Percentiles rank a stretch among this genome's conserved stretches.
phyloP scores from a whole-genome alignment of 345 rosid genomes.

The Aquilaria yunnanensis region DNA sequence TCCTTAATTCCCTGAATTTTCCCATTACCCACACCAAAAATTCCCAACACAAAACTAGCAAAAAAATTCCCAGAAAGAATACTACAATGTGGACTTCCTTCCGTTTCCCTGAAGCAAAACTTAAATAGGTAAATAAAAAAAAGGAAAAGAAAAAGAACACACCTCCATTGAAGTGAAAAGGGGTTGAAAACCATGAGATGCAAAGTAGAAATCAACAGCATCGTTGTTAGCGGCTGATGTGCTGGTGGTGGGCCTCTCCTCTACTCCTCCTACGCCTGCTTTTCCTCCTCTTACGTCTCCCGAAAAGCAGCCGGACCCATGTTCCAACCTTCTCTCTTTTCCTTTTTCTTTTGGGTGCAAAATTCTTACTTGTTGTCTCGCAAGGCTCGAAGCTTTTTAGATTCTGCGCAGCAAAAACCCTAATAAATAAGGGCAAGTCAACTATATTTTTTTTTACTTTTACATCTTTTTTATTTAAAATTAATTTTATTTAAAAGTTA shows the following conservation, averaged over 20 bases:
- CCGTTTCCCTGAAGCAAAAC: not conserved
- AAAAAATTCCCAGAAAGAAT: too few species aligned
- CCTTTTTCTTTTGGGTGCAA: not conserved
- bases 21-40: too few species aligned
- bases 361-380: too few species aligned
- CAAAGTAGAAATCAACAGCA: conserved; percentile 69
- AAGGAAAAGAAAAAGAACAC: not conserved
- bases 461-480: too few species aligned
- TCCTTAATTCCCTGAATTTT: too few species aligned
- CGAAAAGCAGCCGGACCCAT: conserved; percentile 68
- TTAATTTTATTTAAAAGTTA: too few species aligned
- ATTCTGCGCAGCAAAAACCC: too few species aligned
- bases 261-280: conserved; percentile 67
- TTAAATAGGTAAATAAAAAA: not conserved
- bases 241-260: conserved; percentile 18
- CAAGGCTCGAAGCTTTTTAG: too few species aligned
- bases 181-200: conserved; percentile 39
- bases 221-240: conserved; percentile 38
- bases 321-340: not conserved
- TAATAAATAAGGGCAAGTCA: too few species aligned
- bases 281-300: conserved; percentile 66
- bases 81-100: too few species aligned
- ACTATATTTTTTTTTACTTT: too few species aligned
- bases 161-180: conserved; percentile 79
- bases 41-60: too few species aligned